Base-by-base conservation (phyloP, 176 grass and related monocot species). In the Triticum urartu region DNA sequence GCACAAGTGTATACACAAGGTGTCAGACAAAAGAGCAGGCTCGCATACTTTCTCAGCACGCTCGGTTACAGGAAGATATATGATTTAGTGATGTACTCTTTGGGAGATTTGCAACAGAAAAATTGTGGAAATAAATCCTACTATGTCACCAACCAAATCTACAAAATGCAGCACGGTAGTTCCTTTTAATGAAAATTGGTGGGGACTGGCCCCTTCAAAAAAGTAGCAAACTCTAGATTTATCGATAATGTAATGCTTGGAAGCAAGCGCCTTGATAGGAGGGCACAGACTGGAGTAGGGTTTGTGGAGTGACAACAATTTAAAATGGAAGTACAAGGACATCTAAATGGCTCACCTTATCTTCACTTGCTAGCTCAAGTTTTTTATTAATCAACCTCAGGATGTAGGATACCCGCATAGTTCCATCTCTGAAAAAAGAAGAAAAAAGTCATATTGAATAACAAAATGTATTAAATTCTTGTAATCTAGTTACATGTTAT, bases 281-380 rank as follows among this genome's bases (percentile, higher is more conserved):
- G 32, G 11, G 6, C 39, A 61, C 17, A 11, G 26, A 24, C 22
- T 79, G 42, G 5, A 9, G 2, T n/a, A 6, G 2, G 20, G 9
- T 25, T 47, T 79, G 17, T 47, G 32, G 7, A 79, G 26, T n/a
- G 5, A 0, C 11, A 61, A 38, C n/a, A 21, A 35, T 26, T 34
- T 48, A 68, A 81, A 75, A 14, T 48, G 30, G n/a, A 91, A 77
- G 22, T 64, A 24, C 24, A 81, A 74, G 6, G 10, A 11, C 4
- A 61, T 76, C 36, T 77, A 34, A 64, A 56, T 54, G 68, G 58
- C 50, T 59, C 82, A 99, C 94, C 97, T 99, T 92, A 52, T 89
- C 86, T 76, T 96, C 97, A 73, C 75, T 91, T 82, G 72, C 43
- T 62, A 99, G 85, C 79, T 78, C 88, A 79, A 99, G 92, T 97